Conservation (phyloP, 169 alveolate species). For the Plasmodium adleri region DNA sequence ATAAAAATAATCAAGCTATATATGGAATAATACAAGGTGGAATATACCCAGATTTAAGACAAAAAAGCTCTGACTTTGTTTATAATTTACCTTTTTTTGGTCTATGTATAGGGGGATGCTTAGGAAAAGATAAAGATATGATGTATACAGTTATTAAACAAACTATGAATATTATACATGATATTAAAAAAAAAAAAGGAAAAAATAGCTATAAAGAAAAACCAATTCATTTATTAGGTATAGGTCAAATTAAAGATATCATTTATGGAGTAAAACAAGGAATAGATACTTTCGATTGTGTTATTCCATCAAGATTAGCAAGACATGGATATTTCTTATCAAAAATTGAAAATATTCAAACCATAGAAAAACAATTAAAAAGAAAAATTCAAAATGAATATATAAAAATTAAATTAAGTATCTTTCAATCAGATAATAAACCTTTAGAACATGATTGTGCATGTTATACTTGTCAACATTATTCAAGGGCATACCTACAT, state of each 20-base stretch:
- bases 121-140: slow-evolving; percentile 77
- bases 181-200: too few relatives aligned
- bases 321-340: slow-evolving; percentile 92
- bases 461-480: slow-evolving; percentile 94
- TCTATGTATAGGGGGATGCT: slow-evolving; percentile 98
- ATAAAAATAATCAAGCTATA: slow-evolving; percentile 92
- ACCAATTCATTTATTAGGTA: slow-evolving; percentile 98
- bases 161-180: slow-evolving; percentile 77
- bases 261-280: slow-evolving; percentile 97
- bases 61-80: slow-evolving; percentile 78
- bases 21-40: slow-evolving; percentile 99
- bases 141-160: slow-evolving; percentile 47
- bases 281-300: slow-evolving; percentile 99
- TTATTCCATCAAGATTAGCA: slow-evolving; percentile 98
- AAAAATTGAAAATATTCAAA: slow-evolving; percentile 88
- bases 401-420: slow-evolving; percentile 32
- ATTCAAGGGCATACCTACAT: slow-evolving; percentile 84
- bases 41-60: slow-evolving; percentile 91
- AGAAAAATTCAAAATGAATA: slow-evolving; percentile 32
- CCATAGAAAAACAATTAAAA: slow-evolving; percentile 14
- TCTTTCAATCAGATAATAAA: slow-evolving; percentile 77
- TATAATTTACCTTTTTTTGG: slow-evolving; percentile 94
- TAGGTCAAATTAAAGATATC: slow-evolving; percentile 98
- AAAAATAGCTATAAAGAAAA: slow-evolving; percentile 32
- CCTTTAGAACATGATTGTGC: slow-evolving; percentile 94